These are phyloP conservation scores for Microcyclosporella mali DNA, from an alignment of 2,329 filamentous ascomycete species.

Conservation along the genomic window DNA sequence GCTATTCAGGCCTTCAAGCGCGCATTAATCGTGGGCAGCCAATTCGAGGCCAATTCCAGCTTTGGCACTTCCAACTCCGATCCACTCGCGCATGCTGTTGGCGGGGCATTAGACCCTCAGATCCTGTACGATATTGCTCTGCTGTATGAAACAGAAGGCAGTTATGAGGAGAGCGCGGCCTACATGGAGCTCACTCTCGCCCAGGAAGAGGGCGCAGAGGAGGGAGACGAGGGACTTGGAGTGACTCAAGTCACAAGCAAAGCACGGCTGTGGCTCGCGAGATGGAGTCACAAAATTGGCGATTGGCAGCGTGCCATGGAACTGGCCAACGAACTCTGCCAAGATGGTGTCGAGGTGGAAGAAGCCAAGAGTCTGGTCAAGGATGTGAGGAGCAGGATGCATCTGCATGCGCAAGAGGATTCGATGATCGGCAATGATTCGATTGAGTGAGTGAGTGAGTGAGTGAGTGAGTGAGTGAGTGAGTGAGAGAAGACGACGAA, in stretches of 20 bases:
- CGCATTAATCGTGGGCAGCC: constrained; percentile 79
- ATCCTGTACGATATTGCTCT: constrained; percentile 82
- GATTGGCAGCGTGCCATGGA: constrained; percentile 73
- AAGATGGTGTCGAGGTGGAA: constrained; percentile 93
- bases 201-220: constrained; percentile 69
- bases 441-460: no score
- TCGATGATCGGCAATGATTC: background rate
- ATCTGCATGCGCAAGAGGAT: constrained; percentile 16
- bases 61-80: constrained; percentile 39
- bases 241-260: constrained; percentile 89
- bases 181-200: constrained; percentile 96
- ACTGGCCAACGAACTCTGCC: constrained; percentile 82
- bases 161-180: constrained; percentile 72
- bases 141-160: constrained; percentile 76
- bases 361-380: constrained; percentile 90
- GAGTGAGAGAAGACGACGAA: no score
- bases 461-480: no score
- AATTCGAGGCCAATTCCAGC: constrained; percentile 60
- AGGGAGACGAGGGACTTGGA: constrained; percentile 56
- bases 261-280: constrained; percentile 88
- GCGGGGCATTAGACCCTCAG: constrained; percentile 73
- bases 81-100: constrained; percentile 42
- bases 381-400: constrained; percentile 73
- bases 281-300: constrained; percentile 66
- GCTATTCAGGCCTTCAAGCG: constrained; percentile 94